Percentiles rank a stretch among this genome's conserved stretches.
These are phyloP conservation scores for Pseudozyma hubeiensis DNA, from an alignment of 1,284 basidiomycete genomes.

Conservation along the genomic window DNA sequence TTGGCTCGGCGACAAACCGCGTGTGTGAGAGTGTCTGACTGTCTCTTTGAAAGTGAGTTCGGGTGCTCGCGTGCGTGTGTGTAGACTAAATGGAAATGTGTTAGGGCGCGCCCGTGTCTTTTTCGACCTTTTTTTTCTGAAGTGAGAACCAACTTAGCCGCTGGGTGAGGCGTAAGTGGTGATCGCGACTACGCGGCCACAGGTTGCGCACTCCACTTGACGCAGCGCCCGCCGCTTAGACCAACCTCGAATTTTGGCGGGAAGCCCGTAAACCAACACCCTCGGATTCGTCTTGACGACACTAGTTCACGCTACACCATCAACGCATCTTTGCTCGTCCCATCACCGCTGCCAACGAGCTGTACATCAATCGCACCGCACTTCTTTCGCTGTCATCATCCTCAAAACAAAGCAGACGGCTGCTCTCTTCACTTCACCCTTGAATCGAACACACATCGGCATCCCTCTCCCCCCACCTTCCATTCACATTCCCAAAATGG, in stretches of 20 bases:
- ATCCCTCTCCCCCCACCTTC: not conserved
- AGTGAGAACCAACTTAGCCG: too few relatives aligned
- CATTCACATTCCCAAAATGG: conserved; percentile 14
- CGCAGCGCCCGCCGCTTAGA: conserved; percentile 33
- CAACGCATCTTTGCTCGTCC: too few relatives aligned
- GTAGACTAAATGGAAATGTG: too few relatives aligned
- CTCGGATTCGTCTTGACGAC: not conserved
- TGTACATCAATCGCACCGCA: too few relatives aligned
- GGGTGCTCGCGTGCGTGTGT: too few relatives aligned
- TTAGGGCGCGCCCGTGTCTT: too few relatives aligned
- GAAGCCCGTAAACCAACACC: conserved; percentile 21
- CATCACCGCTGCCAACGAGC: too few relatives aligned
- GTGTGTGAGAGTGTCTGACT: not conserved
- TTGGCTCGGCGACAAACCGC: not conserved
- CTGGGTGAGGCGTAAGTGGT: conserved; percentile 6
- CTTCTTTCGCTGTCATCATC: too few relatives aligned
- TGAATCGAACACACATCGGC: not conserved
- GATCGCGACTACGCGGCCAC: conserved; percentile 46
- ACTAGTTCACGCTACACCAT: not conserved
- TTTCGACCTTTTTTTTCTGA: too few relatives aligned
- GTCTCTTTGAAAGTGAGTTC: not conserved
- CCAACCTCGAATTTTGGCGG: conserved; percentile 12
- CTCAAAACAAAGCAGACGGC: too few relatives aligned
- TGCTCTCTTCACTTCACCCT: not conserved
- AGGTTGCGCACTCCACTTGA: conserved; percentile 33